These are phyloP conservation scores for Boletellus ananiceps DNA, from an alignment of 768 basidiomycete genomes.

Conservation along the genomic window DNA sequence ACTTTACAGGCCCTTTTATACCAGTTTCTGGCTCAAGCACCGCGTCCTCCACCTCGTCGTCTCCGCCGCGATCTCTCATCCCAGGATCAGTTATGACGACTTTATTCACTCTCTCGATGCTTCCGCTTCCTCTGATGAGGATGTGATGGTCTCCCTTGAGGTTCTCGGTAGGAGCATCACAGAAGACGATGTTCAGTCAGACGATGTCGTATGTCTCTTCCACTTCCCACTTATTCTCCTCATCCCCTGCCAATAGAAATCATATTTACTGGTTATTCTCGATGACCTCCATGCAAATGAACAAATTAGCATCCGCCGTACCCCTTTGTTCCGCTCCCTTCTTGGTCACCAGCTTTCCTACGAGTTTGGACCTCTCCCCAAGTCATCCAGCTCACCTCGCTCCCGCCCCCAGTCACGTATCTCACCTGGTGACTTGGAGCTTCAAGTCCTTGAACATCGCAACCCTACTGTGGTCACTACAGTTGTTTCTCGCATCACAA, in stretches of 20 bases:
- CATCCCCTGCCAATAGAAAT: slow-evolving; percentile 30
- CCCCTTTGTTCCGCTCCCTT: slow-evolving; percentile 39
- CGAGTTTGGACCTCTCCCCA: slow-evolving; percentile 12
- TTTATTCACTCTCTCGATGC: slow-evolving; percentile 36
- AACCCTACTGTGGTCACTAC: slow-evolving; percentile 43
- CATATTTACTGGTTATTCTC: slow-evolving; percentile 40
- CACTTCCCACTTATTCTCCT: neutral
- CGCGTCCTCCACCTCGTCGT: slow-evolving; percentile 48
- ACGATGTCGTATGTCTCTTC: slow-evolving; percentile 41
- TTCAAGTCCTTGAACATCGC: slow-evolving; percentile 34
- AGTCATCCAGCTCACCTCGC: slow-evolving; percentile 17
- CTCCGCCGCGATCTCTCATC: slow-evolving; percentile 30
- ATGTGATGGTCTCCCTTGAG: slow-evolving; percentile 26
- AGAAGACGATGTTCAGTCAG: slow-evolving; percentile 40
- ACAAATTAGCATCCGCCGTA: slow-evolving; percentile 32
- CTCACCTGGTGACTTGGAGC: slow-evolving; percentile 19
- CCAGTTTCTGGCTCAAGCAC: slow-evolving; percentile 46
- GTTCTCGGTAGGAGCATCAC: slow-evolving; percentile 44
- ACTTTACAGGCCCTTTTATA: slow-evolving; percentile 43
- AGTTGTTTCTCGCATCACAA: slow-evolving; percentile 41
- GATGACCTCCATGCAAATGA: slow-evolving; percentile 34
- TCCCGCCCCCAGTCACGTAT: slow-evolving; percentile 10
- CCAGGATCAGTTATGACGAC: slow-evolving; percentile 35
- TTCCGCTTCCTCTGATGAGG: slow-evolving; percentile 29
- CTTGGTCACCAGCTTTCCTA: slow-evolving; percentile 26